These are phyloP conservation scores for Vanrija sp. DNA, from an alignment of 1,284 basidiomycete genomes.

Conservation along the genomic window DNA sequence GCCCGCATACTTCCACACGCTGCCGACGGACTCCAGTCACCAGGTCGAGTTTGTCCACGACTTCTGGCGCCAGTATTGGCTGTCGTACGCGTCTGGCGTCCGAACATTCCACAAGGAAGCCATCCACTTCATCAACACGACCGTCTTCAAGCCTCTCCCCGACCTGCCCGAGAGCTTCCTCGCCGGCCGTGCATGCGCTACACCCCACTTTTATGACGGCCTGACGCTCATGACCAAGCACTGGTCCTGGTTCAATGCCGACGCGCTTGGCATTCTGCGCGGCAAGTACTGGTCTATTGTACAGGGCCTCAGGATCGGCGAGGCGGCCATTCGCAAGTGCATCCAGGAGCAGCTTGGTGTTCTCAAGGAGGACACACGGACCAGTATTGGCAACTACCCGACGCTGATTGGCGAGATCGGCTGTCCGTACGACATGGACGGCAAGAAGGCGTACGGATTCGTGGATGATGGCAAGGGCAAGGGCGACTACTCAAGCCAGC, in stretches of 20 bases:
- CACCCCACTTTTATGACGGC: conserved; percentile 93
- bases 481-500: conserved; percentile 76
- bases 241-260: conserved; percentile 91
- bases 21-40: conserved; percentile 45
- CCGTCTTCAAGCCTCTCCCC: conserved; percentile 78
- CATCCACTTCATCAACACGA: conserved; percentile 86
- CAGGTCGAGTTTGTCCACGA: conserved; percentile 62
- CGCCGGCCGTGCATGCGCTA: conserved; percentile 68
- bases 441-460: conserved; percentile 75
- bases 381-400: conserved; percentile 65
- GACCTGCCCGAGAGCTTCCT: conserved; percentile 60
- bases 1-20: conserved; percentile 71
- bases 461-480: conserved; percentile 67
- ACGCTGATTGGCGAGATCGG: conserved; percentile 95
- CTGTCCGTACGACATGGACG: conserved; percentile 88
- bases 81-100: conserved; percentile 62
- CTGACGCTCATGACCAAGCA: conserved; percentile 68
- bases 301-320: conserved; percentile 63
- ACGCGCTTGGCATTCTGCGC: conserved; percentile 65
- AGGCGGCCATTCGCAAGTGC: conserved; percentile 72
- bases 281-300: conserved; percentile 69
- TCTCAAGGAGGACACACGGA: conserved; percentile 62
- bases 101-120: conserved; percentile 72
- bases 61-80: conserved; percentile 78
- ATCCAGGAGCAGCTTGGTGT: conserved; percentile 79